Evolutionary conservation across 73 alveolate species (phyloP), one percentile per base, ranked within the genome.

Genomic region (Blepharisma japonicum): DNA sequence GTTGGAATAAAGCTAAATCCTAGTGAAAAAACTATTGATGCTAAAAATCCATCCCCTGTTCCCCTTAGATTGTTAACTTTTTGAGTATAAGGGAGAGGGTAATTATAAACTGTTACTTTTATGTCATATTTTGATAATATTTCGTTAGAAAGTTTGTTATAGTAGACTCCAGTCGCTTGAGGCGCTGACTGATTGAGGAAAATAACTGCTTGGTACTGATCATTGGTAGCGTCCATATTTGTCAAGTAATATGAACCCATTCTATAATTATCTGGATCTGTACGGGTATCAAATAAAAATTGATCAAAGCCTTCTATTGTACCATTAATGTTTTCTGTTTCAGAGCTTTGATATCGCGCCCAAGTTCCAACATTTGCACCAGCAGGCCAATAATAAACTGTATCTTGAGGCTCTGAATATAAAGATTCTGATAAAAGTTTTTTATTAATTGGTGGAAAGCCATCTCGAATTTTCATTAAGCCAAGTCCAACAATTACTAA

Each of bases 1-100:
- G 99, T 92, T 7, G 98, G 98, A 18, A 96, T 93, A 77, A 96
- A 81, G 9, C 99, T 83, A 77, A 94, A 91, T 18, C 98, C 99
- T n/a, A 96, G 85, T 9, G 98, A 87, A 50, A 94, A 83, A 55
- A 89, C 89, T 77, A 96, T 51, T 5, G 89, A 70, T 82, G 54
- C 85, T 87, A 61, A 6, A 39, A 78, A 81, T 46, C 90, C 90
- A 55, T 66, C 83, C 4, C 56, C 89, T 46, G 82, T 6, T 39
- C 70, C 66, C 9, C 68, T 25, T 25, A 39, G 38, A 38, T 39
- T 18, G 0, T 23, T 2, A 11, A 70, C 4, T 45, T 14, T 7
- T 45, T 70, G 21, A 14, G 80, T 70, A 3, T n/a, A 8, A 14
- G 80, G 80, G 18, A 70, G 27, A 1, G 80, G 80, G 5, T 70